phyloP scores from a whole-genome alignment of 345 rosid species.

The Limnanthes douglasii region DNA sequence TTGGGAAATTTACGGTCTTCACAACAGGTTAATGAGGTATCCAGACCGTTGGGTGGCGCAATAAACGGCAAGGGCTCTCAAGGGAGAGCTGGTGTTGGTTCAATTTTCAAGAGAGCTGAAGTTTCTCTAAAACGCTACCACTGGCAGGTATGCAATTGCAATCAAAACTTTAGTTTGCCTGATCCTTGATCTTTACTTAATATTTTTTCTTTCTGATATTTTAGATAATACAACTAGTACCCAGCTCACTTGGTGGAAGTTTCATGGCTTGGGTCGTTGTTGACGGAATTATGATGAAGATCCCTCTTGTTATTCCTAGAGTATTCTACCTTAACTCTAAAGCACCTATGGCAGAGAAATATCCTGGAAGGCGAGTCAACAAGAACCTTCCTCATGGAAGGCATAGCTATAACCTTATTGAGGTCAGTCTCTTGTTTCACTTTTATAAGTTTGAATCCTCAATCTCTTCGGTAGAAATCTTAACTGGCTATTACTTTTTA shows the following conservation, averaged over 20 bases:
- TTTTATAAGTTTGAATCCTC: constrained; percentile 4
- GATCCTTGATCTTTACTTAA: constrained; percentile 9
- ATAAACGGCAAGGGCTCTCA: constrained; percentile 24
- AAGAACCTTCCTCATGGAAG: constrained; percentile 83
- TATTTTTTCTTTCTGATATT: constrained; percentile 4
- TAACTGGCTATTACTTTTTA: constrained; percentile 4
- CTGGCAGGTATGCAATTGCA: constrained; percentile 58
- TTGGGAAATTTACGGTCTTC: constrained; percentile 35
- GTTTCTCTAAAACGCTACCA: constrained; percentile 54
- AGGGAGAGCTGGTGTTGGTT: constrained; percentile 48
- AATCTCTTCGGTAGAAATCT: constrained; percentile 5
- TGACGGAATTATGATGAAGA: constrained; percentile 84
- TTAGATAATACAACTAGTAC: constrained; percentile 80
- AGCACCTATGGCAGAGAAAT: constrained; percentile 37
- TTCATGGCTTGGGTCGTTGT: constrained; percentile 85
- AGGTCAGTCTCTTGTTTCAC: constrained; percentile 30
- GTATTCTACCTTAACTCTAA: constrained; percentile 75
- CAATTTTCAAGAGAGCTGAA: constrained; percentile 75
- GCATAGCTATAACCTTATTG: constrained; percentile 52
- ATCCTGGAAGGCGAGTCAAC: constrained; percentile 74
- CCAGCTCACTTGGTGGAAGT: constrained; percentile 40
- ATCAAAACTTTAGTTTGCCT: constrained; percentile 7
- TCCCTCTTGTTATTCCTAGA: constrained; percentile 66
- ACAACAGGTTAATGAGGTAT: constrained; percentile 12
- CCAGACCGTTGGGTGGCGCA: constrained; percentile 12